Conservation (phyloP, 805 yeast genomes). For the Starmerella asiatica region DNA sequence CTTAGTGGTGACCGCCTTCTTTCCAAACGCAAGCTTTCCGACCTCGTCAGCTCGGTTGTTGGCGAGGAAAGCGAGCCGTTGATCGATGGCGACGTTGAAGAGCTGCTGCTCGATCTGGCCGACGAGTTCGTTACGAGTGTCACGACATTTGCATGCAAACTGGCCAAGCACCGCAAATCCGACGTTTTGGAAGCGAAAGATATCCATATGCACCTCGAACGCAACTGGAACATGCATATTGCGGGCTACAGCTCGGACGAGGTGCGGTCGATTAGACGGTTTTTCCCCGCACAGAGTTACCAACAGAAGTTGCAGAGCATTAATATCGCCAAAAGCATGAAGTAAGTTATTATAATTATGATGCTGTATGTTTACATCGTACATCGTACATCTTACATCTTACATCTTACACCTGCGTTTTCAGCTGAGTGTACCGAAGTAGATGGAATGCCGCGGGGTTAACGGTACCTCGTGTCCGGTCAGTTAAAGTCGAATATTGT, state of each 20-base stretch:
- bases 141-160: conserved; percentile 81
- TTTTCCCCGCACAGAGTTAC: conserved; percentile 30
- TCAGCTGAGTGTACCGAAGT: too few relatives aligned
- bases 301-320: conserved; percentile 31
- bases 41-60: conserved; percentile 56
- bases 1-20: conserved; percentile 55
- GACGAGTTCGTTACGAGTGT: conserved; percentile 90
- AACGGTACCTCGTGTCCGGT: too few relatives aligned
- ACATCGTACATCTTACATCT: too few relatives aligned
- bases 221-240: conserved; percentile 86
- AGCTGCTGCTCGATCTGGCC: conserved; percentile 75
- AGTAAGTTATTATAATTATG: too few relatives aligned
- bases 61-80: conserved; percentile 77
- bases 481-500: too few relatives aligned
- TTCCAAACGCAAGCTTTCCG: conserved; percentile 79
- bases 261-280: conserved; percentile 41
- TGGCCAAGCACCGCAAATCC: conserved; percentile 87
- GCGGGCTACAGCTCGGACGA: conserved; percentile 93
- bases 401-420: too few relatives aligned
- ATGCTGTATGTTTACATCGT: too few relatives aligned
- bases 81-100: conserved; percentile 91
- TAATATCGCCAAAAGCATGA: conserved; percentile 18
- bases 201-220: conserved; percentile 78
- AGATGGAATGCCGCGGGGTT: too few relatives aligned
- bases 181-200: conserved; percentile 80